Evolutionary conservation across 1,284 basidiomycete genomes (phyloP).

Genomic region (Puccinia triticina): DNA sequence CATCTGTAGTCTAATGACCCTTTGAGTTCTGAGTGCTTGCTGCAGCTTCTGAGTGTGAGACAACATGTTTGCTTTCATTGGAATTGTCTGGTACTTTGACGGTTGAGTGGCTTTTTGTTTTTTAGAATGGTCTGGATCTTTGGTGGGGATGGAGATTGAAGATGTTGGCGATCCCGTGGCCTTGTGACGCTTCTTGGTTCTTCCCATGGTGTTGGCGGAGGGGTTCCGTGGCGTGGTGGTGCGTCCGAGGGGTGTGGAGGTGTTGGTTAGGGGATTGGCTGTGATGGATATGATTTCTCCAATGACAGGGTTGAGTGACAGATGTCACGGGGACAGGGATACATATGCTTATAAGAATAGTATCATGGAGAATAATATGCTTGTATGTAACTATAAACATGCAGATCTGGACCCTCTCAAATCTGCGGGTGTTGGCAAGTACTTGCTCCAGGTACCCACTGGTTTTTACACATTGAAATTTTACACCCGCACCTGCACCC

Average conservation of each 20-base stretch:
- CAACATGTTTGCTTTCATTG: too few relatives aligned
- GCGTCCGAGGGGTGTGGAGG: background rate
- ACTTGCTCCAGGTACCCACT: background rate
- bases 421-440: background rate
- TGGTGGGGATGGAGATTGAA: slow-evolving; percentile 1
- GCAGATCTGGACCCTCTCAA: slow-evolving; percentile 9
- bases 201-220: background rate
- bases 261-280: too few relatives aligned
- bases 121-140: background rate
- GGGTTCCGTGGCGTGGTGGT: background rate
- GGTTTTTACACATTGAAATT: background rate
- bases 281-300: too few relatives aligned
- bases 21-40: too few relatives aligned
- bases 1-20: background rate
- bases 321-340: background rate
- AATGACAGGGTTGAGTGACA: background rate
- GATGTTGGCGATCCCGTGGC: slow-evolving; percentile 2
- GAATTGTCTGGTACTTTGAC: background rate
- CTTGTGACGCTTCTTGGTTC: slow-evolving; percentile 8
- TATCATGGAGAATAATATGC: slow-evolving; percentile 10
- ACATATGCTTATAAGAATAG: slow-evolving; percentile 9
- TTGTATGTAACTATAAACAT: slow-evolving; percentile 3
- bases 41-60: too few relatives aligned
- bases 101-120: background rate
- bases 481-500: background rate